Evolutionary conservation across 1,139 yeast genomes (phyloP).

Genomic region (Spencermartinsiella ligniputridi): DNA sequence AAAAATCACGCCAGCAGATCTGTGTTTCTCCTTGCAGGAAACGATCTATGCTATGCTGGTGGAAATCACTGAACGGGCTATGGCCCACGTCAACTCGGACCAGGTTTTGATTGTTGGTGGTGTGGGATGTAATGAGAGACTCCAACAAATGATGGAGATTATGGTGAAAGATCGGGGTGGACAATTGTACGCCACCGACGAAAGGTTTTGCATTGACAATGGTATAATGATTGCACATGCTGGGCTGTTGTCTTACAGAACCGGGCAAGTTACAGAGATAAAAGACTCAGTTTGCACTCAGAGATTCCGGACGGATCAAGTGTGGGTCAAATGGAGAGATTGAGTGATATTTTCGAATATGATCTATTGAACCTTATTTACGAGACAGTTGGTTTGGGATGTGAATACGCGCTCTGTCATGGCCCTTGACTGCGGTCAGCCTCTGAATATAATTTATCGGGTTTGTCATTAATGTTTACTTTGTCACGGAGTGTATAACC

Average conservation of each 20-base stretch:
- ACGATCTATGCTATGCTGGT: slow-evolving; percentile 92
- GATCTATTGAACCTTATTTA: no score
- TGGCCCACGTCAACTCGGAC: slow-evolving; percentile 91
- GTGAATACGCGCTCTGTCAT: no score
- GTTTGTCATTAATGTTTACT: no score
- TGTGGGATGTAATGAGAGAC: slow-evolving; percentile 87
- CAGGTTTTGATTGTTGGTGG: slow-evolving; percentile 97
- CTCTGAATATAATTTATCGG: no score
- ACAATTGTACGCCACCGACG: slow-evolving; percentile 87
- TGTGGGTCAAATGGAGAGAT: slow-evolving; percentile 70
- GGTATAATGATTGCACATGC: slow-evolving; percentile 99
- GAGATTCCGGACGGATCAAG: slow-evolving; percentile 91
- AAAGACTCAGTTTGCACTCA: slow-evolving; percentile 85
- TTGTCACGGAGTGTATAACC: no score
- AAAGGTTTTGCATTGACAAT: slow-evolving; percentile 92
- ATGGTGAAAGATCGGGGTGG: slow-evolving; percentile 93
- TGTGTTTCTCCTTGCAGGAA: slow-evolving; percentile 91
- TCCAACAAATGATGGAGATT: slow-evolving; percentile 92
- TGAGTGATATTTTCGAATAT: no score
- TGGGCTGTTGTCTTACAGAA: slow-evolving; percentile 80
- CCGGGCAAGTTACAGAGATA: slow-evolving; percentile 61
- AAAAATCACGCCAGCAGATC: slow-evolving; percentile 71
- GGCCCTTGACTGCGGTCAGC: no score
- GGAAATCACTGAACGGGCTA: slow-evolving; percentile 95
- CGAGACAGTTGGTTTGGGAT: no score